Evolutionary conservation across 2,329 filamentous ascomycete genomes (phyloP).

Genomic region (Sclerotiophoma versabilis): DNA sequence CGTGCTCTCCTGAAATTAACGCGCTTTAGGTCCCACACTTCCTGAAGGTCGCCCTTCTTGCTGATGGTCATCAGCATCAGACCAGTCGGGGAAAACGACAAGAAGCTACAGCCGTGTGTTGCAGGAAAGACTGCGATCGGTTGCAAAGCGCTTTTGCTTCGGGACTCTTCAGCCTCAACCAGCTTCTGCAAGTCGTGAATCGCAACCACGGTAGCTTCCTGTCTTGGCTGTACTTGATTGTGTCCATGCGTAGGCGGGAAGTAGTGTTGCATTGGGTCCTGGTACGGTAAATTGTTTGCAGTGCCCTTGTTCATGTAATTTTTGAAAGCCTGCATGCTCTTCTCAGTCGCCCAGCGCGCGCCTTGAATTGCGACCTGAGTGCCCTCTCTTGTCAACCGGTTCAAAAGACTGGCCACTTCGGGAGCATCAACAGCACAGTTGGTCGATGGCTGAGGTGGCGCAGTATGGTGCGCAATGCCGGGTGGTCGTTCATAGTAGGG

Average conservation of each 20-base stretch:
- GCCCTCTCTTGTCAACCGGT: conserved; percentile 78
- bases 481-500: conserved; percentile 61
- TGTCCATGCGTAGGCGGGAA: conserved; percentile 81
- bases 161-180: conserved; percentile 55
- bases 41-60: conserved; percentile 82
- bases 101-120: conserved; percentile 77
- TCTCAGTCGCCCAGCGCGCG: conserved; percentile 78
- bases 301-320: conserved; percentile 72
- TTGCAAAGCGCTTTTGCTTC: conserved; percentile 60
- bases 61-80: conserved; percentile 79
- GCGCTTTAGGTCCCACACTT: conserved; percentile 80
- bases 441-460: conserved; percentile 71
- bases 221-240: conserved; percentile 58
- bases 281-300: conserved; percentile 31
- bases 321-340: conserved; percentile 79
- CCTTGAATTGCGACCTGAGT: conserved; percentile 79
- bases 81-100: conserved; percentile 79
- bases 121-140: conserved; percentile 75
- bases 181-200: conserved; percentile 74
- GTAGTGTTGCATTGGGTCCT: conserved; percentile 57
- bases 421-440: conserved; percentile 76
- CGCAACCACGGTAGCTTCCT: conserved; percentile 76
- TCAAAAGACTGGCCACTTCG: conserved; percentile 73
- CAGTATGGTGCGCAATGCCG: conserved; percentile 65
- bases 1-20: conserved; percentile 55